These are phyloP conservation scores for Syzygium aqueum DNA, from an alignment of 345 rosid species.

Conservation along the genomic window DNA sequence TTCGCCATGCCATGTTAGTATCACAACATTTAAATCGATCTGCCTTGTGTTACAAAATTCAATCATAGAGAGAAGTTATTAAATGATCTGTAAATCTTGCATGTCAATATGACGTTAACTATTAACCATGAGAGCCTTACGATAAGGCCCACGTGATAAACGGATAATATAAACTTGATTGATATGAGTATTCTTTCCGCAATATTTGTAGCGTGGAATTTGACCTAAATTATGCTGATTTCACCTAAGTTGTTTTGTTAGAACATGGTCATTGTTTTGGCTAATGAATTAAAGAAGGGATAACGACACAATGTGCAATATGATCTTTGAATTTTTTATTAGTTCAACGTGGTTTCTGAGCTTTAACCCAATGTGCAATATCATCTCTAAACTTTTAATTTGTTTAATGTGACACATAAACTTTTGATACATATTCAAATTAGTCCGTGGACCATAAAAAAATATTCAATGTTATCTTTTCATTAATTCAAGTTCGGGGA, in stretches of 20 bases:
- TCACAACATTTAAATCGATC: not conserved
- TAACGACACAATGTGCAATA: too few relatives aligned
- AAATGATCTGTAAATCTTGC: accelerated
- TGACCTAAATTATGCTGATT: not conserved
- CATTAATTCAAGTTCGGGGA: too few relatives aligned
- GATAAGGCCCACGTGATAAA: not conserved
- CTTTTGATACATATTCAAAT: too few relatives aligned
- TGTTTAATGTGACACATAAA: too few relatives aligned
- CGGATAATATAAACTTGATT: not conserved
- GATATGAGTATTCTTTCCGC: not conserved
- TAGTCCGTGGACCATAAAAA: too few relatives aligned
- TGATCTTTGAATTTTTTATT: too few relatives aligned
- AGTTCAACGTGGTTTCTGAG: too few relatives aligned
- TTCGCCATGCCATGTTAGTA: too few relatives aligned
- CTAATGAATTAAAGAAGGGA: not conserved
- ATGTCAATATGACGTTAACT: not conserved
- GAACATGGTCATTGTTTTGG: not conserved
- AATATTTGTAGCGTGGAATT: not conserved
- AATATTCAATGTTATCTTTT: too few relatives aligned
- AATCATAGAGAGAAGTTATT: not conserved
- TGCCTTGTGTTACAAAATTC: not conserved
- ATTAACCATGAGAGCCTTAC: not conserved
- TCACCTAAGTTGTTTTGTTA: not conserved
- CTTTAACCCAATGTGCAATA: too few relatives aligned
- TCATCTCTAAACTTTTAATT: too few relatives aligned